phyloP scores from a whole-genome alignment of 1,284 basidiomycete genomes.

The Malassezia brasiliensis region DNA sequence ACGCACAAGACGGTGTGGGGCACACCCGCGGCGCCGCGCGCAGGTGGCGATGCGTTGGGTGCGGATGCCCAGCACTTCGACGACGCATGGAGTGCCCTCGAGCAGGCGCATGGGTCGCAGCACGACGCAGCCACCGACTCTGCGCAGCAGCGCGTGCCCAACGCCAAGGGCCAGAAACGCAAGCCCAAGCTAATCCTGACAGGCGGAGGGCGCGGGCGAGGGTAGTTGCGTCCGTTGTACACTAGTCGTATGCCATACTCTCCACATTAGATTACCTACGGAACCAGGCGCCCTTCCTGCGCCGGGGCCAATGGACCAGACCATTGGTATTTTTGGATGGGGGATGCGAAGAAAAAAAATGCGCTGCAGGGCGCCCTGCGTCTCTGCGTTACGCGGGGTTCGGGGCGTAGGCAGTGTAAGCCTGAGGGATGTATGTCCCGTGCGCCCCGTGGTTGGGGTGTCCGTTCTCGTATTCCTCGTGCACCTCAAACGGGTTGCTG shows the following conservation, averaged over 20 bases:
- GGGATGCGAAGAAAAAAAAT: too few relatives aligned
- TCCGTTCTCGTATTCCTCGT: background rate
- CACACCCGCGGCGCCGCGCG: conserved; percentile 24
- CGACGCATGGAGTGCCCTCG: conserved; percentile 44
- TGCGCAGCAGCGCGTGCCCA: background rate
- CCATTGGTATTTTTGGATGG: too few relatives aligned
- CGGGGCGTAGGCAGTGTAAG: background rate
- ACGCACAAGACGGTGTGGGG: conserved; percentile 44
- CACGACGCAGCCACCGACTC: conserved; percentile 8
- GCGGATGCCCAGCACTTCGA: conserved; percentile 25
- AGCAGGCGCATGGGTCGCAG: conserved; percentile 21
- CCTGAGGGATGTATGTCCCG: background rate
- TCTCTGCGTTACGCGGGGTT: background rate
- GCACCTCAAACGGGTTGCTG: background rate
- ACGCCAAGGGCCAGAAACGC: conserved; percentile 20
- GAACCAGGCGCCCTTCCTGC: too few relatives aligned
- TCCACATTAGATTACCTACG: too few relatives aligned
- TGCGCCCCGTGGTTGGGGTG: background rate
- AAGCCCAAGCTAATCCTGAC: conserved; percentile 45
- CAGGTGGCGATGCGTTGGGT: background rate
- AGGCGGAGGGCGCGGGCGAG: conserved; percentile 25
- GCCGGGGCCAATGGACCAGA: too few relatives aligned
- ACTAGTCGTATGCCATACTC: too few relatives aligned
- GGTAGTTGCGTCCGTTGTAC: background rate
- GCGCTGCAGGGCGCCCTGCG: too few relatives aligned